A percentile compares a stretch with the other conserved stretches of the same genome.
Evolutionary conservation across 192 early-diverging fungal genomes (phyloP).

Genomic region (Geosiphon pyriformis): DNA sequence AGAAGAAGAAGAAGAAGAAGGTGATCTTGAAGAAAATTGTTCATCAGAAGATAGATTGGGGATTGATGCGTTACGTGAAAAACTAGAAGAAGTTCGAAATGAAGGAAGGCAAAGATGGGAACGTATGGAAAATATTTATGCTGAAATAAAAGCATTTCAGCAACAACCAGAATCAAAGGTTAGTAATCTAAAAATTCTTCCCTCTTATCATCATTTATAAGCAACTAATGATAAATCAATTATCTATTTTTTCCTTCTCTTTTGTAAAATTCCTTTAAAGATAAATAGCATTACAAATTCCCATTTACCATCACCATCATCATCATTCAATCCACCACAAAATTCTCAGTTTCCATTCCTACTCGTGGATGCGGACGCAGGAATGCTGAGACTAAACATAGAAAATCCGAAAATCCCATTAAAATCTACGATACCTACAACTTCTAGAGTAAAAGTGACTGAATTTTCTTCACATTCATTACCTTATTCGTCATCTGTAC

Average conservation of each 20-base stretch:
- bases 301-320: background rate
- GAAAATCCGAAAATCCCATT: background rate
- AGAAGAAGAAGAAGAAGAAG: background rate
- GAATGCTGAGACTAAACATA: background rate
- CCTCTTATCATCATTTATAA: background rate
- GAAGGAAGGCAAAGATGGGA: background rate
- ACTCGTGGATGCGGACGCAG: background rate
- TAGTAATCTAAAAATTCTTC: background rate
- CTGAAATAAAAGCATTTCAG: background rate
- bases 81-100: slow-evolving; percentile 9
- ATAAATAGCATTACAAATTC: background rate
- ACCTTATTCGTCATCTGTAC: background rate
- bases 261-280: background rate
- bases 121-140: background rate
- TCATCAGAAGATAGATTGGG: background rate
- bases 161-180: background rate
- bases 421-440: background rate
- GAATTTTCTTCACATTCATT: background rate
- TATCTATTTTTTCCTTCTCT: background rate
- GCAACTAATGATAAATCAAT: background rate
- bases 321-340: background rate
- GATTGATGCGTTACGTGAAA: background rate
- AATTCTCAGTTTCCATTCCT: background rate
- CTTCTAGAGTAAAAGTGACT: background rate
- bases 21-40: no score